A percentile compares a stretch with the other conserved stretches of the same genome.
phyloP scores from a whole-genome alignment of 148 eudicot species.

The Camellia japonica region DNA sequence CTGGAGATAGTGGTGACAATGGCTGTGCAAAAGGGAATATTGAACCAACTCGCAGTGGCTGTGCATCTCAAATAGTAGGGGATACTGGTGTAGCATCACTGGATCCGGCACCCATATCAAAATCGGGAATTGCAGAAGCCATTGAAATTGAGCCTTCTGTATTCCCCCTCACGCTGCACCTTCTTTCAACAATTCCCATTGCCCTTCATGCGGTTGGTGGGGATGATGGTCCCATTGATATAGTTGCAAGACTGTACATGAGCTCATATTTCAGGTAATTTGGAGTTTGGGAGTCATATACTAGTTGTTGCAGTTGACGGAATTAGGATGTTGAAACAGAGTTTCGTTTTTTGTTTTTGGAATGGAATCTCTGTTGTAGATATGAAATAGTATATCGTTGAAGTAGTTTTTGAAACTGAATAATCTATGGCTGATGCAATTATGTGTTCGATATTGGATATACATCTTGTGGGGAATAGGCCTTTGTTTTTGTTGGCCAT shows the following conservation, averaged over 20 bases:
- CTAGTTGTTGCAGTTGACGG: not conserved
- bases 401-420: slow-evolving; percentile 1
- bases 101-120: not conserved
- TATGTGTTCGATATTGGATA: slow-evolving; percentile 6
- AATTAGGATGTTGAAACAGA: not conserved
- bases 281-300: not conserved
- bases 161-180: slow-evolving; percentile 64
- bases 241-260: slow-evolving; percentile 69
- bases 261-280: slow-evolving; percentile 60
- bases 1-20: slow-evolving; percentile 8
- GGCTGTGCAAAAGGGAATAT: slow-evolving; percentile 3
- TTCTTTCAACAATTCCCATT: slow-evolving; percentile 73
- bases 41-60: not conserved
- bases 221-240: slow-evolving; percentile 80
- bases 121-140: slow-evolving; percentile 2
- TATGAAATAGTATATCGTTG: slow-evolving; percentile 12
- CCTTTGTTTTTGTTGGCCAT: slow-evolving; percentile 31
- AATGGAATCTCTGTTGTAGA: slow-evolving; percentile 12
- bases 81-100: slow-evolving; percentile 15
- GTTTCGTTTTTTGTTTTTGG: not conserved
- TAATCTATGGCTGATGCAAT: not conserved
- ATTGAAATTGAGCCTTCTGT: slow-evolving; percentile 45
- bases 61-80: slow-evolving; percentile 14
- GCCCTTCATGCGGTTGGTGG: slow-evolving; percentile 86
- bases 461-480: slow-evolving; percentile 7